Conservation (phyloP, 2,329 filamentous ascomycete genomes). For the Davidsoniella eucalypti region DNA sequence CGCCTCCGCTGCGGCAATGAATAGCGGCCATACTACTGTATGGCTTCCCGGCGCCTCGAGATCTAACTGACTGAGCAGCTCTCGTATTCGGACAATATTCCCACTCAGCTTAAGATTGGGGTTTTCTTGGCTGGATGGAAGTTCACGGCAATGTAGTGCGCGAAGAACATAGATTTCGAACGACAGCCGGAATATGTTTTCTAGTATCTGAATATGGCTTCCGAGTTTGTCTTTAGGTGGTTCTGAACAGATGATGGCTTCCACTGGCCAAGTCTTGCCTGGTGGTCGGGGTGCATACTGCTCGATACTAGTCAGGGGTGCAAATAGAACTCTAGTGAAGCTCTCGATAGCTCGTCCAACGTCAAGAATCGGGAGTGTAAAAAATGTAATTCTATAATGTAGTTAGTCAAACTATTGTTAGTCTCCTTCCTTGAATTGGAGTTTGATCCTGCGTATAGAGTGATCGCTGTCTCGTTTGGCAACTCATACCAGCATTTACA, state of each 20-base stretch:
- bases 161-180: constrained; percentile 4
- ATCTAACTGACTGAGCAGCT: not conserved
- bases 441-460: too few species aligned
- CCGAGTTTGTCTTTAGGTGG: not conserved
- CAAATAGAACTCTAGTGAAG: constrained; percentile 6
- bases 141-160: not conserved
- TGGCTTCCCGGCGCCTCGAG: not conserved
- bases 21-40: constrained; percentile 4
- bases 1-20: constrained; percentile 4
- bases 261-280: constrained; percentile 1
- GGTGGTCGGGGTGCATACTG: constrained; percentile 3
- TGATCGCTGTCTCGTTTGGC: too few species aligned
- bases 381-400: constrained; percentile 1
- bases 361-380: constrained; percentile 3
- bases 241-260: constrained; percentile 1
- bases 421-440: not conserved
- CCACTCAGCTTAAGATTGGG: not conserved
- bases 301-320: constrained; percentile 3
- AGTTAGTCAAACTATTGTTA: not conserved
- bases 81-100: not conserved
- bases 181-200: constrained; percentile 4
- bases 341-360: not conserved
- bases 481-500: too few species aligned
- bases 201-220: not conserved
- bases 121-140: not conserved